Evolutionary conservation across 1,284 basidiomycete genomes (phyloP).

Genomic region (Puccinia horiana): DNA sequence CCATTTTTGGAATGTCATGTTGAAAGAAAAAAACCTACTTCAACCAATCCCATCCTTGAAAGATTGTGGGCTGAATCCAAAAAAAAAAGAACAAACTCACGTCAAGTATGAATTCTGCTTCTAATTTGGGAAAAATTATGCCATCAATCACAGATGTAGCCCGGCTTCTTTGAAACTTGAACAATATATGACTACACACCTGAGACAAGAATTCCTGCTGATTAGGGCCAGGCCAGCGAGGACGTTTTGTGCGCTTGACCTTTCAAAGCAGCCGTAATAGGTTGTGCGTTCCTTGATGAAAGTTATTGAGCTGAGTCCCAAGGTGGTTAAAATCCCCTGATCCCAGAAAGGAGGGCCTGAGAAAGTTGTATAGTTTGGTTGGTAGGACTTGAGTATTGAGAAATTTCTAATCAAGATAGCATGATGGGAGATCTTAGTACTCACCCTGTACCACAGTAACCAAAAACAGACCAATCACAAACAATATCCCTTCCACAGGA

Average conservation of each 20-base stretch:
- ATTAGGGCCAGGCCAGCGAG: constrained; percentile 34
- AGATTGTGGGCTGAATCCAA: background rate
- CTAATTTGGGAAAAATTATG: constrained; percentile 80
- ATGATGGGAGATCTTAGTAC: constrained; percentile 61
- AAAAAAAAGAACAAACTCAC: constrained; percentile 61
- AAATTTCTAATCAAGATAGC: background rate
- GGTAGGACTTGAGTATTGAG: background rate
- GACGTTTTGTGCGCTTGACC: constrained; percentile 31
- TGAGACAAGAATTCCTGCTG: constrained; percentile 28
- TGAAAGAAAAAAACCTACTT: background rate
- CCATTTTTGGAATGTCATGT: no score
- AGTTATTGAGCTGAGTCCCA: constrained; percentile 65
- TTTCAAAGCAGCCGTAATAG: background rate
- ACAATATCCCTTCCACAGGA: constrained; percentile 91
- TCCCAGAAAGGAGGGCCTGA: constrained; percentile 76
- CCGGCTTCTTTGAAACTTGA: constrained; percentile 89
- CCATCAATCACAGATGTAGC: constrained; percentile 83
- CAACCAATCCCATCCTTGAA: background rate
- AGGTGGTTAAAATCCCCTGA: constrained; percentile 68
- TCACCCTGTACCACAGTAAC: constrained; percentile 74
- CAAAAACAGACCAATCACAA: constrained; percentile 76
- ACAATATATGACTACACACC: constrained; percentile 68
- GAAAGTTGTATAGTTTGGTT: background rate
- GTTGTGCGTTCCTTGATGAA: constrained; percentile 58
- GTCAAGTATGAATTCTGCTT: constrained; percentile 75